These are phyloP conservation scores for Lophiotrema nucula DNA, from an alignment of 495 filamentous ascomycete species.

Conservation along the genomic window DNA sequence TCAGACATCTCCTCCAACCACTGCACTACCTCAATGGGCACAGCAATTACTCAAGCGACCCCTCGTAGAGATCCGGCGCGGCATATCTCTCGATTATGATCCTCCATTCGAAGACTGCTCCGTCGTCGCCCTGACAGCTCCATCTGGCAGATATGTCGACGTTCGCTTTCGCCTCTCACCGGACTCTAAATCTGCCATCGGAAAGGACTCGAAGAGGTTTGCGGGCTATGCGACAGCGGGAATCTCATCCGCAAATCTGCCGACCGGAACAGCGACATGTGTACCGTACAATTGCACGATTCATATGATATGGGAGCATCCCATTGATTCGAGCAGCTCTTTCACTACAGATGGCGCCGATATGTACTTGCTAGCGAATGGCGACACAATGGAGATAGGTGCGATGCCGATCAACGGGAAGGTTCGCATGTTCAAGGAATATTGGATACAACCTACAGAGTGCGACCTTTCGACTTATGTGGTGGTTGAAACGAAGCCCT, in stretches of 20 bases:
- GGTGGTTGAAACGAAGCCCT: neutral
- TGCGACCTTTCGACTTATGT: neutral
- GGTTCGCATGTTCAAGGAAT: slow-evolving; percentile 1
- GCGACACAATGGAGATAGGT: slow-evolving; percentile 5
- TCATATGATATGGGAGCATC: slow-evolving; percentile 1
- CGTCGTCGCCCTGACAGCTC: neutral
- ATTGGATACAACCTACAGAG: neutral
- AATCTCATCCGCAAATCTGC: neutral
- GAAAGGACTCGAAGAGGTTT: neutral
- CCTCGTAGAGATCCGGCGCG: slow-evolving; percentile 1
- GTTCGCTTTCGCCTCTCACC: neutral
- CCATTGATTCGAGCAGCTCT: neutral
- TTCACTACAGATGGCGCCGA: slow-evolving; percentile 5
- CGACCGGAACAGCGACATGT: neutral
- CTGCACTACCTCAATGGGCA: neutral
- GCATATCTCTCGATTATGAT: slow-evolving; percentile 1
- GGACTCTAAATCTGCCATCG: neutral
- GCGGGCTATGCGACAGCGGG: slow-evolving; percentile 3
- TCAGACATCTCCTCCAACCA: neutral
- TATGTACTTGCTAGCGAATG: slow-evolving; percentile 4
- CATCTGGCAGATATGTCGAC: slow-evolving; percentile 7
- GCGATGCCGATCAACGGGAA: neutral
- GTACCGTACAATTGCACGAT: slow-evolving; percentile 4
- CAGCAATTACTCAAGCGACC: neutral
- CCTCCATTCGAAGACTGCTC: slow-evolving; percentile 4